Evolutionary conservation across 2,329 filamentous ascomycete species (phyloP), one percentile per base, ranked within the genome.

Genomic region (Esteya vermicola): DNA sequence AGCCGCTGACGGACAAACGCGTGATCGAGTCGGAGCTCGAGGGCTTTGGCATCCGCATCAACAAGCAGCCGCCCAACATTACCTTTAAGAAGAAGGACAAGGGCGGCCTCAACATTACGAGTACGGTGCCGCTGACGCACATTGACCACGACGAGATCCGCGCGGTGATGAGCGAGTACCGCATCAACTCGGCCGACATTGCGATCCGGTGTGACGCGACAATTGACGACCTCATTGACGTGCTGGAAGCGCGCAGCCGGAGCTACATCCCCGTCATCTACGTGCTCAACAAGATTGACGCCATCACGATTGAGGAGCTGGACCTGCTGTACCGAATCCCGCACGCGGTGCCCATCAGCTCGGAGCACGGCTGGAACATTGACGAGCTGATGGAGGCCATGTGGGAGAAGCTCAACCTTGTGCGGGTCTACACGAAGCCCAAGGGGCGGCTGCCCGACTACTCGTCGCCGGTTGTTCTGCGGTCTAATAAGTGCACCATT

Each of bases 71-170:
- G 21, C 91, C 91, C 31, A 98, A 98, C 59, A 98, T 98, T 54
- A 84, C 91, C n/a, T 94, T 95, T 70, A 93, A 81, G 65, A 98
- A 98, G 71, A 98, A 98, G 70, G 91, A 98, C 63, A 96, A 96
- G 65, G 91, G 91, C 51, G 91, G 91, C 27, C 77, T 98, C 55
- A 88, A 84, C 55, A 91, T 98, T 55, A 94, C 88, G n/a, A 91
- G 77, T 62, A 98, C 91, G 3, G 81, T 91, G 33, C 85, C 88
- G 6, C 68, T 98, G 50, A 81, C 81, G 20, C 85, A 98, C 61
- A 94, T 98, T 54, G 84, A 91, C 58, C 72, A 86, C 50, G 91
- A 93, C 55, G 91, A 98, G 67, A 94, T 98, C 69, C 93, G 85
- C 65, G 91, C 91, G 39, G 91, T 98, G 51, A 89, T 98, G 85